These are phyloP conservation scores for Ceratobasidium sp. DNA, from an alignment of 1,284 basidiomycete species.

Conservation along the genomic window DNA sequence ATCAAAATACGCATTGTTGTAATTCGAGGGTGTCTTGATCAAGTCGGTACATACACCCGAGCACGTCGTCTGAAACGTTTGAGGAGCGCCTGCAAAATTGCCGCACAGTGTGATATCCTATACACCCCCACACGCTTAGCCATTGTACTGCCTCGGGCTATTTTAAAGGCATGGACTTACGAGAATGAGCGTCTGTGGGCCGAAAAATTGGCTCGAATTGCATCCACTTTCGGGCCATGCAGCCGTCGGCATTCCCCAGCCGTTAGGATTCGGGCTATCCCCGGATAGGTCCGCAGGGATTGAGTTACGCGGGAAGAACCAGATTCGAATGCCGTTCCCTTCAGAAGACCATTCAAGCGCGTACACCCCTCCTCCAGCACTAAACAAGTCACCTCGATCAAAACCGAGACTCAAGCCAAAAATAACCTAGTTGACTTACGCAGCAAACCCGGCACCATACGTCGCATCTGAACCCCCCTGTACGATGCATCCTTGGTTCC, in stretches of 20 bases:
- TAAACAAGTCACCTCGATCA: neutral
- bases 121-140: neutral
- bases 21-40: slow-evolving; percentile 48
- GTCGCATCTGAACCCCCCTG: slow-evolving; percentile 42
- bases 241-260: slow-evolving; percentile 47
- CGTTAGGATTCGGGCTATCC: slow-evolving; percentile 41
- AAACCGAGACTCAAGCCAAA: neutral
- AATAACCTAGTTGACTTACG: neutral
- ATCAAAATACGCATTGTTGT: slow-evolving; percentile 51
- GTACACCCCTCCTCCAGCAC: slow-evolving; percentile 50
- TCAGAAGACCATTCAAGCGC: slow-evolving; percentile 50
- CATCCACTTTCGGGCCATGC: slow-evolving; percentile 47
- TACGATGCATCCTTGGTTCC: slow-evolving; percentile 50
- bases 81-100: slow-evolving; percentile 48
- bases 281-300: slow-evolving; percentile 36
- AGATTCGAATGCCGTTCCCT: slow-evolving; percentile 37
- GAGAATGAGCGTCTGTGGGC: slow-evolving; percentile 45
- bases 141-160: neutral
- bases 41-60: slow-evolving; percentile 50
- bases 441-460: slow-evolving; percentile 50
- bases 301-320: slow-evolving; percentile 45
- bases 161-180: slow-evolving; percentile 3
- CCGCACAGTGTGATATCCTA: slow-evolving; percentile 52
- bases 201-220: slow-evolving; percentile 43
- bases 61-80: slow-evolving; percentile 48